A percentile compares a stretch with the other conserved stretches of the same genome.
These are phyloP conservation scores for Fusarium sp. DNA, from an alignment of 2,329 filamentous ascomycete species.

Conservation along the genomic window DNA sequence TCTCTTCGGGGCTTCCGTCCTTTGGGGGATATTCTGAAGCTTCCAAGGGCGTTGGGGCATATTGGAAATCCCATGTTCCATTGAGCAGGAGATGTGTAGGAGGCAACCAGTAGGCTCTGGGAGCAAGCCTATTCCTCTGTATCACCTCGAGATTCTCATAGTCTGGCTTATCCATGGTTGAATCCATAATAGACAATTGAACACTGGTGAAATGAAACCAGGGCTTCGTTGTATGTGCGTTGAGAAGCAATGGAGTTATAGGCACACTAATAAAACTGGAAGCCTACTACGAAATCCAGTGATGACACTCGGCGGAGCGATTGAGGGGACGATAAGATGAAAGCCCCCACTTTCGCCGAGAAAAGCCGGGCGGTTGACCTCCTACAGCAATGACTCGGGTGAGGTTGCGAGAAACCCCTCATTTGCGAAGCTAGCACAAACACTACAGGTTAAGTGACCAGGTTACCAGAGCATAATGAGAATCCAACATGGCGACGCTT, in stretches of 20 bases:
- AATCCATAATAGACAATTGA: background rate
- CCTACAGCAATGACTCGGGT: background rate
- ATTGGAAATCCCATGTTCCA: slow-evolving; percentile 16
- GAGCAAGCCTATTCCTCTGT: background rate
- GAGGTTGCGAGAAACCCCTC: background rate
- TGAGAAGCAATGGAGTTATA: background rate
- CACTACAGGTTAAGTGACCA: background rate
- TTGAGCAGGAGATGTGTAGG: slow-evolving; percentile 7
- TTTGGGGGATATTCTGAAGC: background rate
- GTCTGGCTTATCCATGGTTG: background rate
- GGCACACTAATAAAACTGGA: background rate
- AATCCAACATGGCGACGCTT: background rate
- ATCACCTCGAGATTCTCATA: slow-evolving; percentile 14
- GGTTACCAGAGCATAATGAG: fast-evolving
- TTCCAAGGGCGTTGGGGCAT: background rate
- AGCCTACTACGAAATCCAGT: background rate
- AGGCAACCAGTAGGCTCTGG: slow-evolving; percentile 13
- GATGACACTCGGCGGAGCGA: background rate
- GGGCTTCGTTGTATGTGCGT: background rate
- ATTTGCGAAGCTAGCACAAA: background rate
- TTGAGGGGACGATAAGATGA: background rate
- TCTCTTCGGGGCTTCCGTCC: background rate
- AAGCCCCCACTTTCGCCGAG: slow-evolving; percentile 8
- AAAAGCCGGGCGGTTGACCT: background rate
- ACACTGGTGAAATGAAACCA: fast-evolving